phyloP scores from a whole-genome alignment of 1,284 basidiomycete genomes.

The Microbotryum scabiosae region DNA sequence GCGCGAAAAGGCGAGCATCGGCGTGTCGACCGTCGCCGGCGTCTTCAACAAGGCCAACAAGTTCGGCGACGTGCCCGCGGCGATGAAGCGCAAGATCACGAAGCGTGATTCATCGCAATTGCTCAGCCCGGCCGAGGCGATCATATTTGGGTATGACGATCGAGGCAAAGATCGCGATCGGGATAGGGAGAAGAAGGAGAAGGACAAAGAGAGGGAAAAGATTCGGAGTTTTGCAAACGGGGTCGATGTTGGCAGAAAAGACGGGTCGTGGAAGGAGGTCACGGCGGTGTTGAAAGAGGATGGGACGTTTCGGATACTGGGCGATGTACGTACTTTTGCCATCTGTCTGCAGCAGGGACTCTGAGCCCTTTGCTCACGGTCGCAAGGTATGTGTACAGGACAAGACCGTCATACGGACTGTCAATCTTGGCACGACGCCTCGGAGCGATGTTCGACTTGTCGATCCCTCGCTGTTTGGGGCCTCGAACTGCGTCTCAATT shows the following conservation, averaged over 20 bases:
- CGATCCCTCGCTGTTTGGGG: conserved; percentile 32
- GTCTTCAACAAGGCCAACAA: conserved; percentile 23
- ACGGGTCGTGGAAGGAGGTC: conserved; percentile 16
- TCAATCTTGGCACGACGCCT: conserved; percentile 17
- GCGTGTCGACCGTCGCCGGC: not conserved
- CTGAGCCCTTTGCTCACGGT: not conserved
- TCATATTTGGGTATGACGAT: conserved; percentile 13
- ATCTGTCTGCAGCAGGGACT: not conserved
- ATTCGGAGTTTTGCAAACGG: not conserved
- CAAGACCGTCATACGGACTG: conserved; percentile 18
- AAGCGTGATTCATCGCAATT: conserved; percentile 29
- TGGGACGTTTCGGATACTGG: conserved; percentile 22
- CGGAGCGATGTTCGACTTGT: conserved; percentile 30
- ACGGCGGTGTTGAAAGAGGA: conserved; percentile 26
- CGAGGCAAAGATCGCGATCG: conserved; percentile 3
- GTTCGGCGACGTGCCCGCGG: conserved; percentile 25
- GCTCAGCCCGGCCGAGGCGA: conserved; percentile 26
- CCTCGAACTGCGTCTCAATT: conserved; percentile 29
- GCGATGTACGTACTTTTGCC: conserved; percentile 7
- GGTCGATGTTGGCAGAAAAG: not conserved
- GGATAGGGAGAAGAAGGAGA: conserved; percentile 7
- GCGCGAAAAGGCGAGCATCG: not conserved
- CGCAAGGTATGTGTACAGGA: conserved; percentile 4
- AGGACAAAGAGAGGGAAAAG: conserved; percentile 11
- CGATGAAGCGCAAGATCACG: conserved; percentile 24